phyloP scores from a whole-genome alignment of 2,329 filamentous ascomycete genomes.

The Fusarium goolgardi region DNA sequence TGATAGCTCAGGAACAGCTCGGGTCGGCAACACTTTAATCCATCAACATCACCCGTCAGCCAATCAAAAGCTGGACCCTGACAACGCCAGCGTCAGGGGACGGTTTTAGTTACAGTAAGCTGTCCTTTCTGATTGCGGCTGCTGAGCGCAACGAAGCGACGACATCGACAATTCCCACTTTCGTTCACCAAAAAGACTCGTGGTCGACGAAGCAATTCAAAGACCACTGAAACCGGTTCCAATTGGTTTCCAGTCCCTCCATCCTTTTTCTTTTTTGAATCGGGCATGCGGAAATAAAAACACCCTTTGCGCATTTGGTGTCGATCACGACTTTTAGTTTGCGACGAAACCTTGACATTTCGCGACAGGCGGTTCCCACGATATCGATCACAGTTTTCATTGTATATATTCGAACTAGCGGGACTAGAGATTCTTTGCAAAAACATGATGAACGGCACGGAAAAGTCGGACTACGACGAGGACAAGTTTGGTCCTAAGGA shows the following conservation, averaged over 20 bases:
- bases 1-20: slow-evolving; percentile 21
- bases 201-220: slow-evolving; percentile 13
- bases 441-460: slow-evolving; percentile 82
- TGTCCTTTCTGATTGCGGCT: slow-evolving; percentile 47
- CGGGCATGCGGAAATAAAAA: slow-evolving; percentile 41
- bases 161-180: slow-evolving; percentile 29
- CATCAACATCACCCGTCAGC: slow-evolving; percentile 16
- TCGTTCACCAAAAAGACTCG: slow-evolving; percentile 15
- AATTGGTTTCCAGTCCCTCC: slow-evolving; percentile 25
- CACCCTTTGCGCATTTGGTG: slow-evolving; percentile 35
- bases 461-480: slow-evolving; percentile 75
- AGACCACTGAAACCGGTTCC: slow-evolving; percentile 21
- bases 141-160: slow-evolving; percentile 27
- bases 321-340: slow-evolving; percentile 30
- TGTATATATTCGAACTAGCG: slow-evolving; percentile 33
- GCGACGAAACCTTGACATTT: slow-evolving; percentile 21
- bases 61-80: slow-evolving; percentile 45
- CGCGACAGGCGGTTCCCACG: slow-evolving; percentile 12
- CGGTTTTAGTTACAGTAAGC: slow-evolving; percentile 45
- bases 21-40: slow-evolving; percentile 45
- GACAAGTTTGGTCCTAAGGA: slow-evolving; percentile 81
- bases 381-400: slow-evolving; percentile 2
- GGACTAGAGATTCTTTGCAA: slow-evolving; percentile 22
- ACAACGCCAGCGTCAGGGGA: slow-evolving; percentile 34
- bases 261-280: slow-evolving; percentile 18